Conservation (phyloP, 2,329 filamentous ascomycete species). For the Fusarium tupiense region DNA sequence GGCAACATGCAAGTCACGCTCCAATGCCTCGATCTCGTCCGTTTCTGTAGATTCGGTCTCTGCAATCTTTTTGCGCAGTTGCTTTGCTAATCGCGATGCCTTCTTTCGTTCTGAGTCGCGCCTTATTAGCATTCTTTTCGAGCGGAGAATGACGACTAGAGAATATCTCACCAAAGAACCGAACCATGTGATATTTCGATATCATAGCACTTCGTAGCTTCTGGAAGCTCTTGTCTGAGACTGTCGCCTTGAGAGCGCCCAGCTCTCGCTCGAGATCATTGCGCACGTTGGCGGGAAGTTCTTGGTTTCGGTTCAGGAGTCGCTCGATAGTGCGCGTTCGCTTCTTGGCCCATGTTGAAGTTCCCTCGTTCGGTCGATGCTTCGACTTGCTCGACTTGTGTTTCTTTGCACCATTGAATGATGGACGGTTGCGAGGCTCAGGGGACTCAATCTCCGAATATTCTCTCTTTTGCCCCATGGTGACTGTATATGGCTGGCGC, state of each 20-base stretch:
- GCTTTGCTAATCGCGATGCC: slow-evolving; percentile 72
- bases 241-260: slow-evolving; percentile 70
- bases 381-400: slow-evolving; percentile 50
- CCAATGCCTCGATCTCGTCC: slow-evolving; percentile 62
- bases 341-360: slow-evolving; percentile 73
- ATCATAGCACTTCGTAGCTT: slow-evolving; percentile 77
- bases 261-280: slow-evolving; percentile 78
- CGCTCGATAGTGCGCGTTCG: slow-evolving; percentile 75
- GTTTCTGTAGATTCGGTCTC: slow-evolving; percentile 62
- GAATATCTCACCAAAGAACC: slow-evolving; percentile 76
- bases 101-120: slow-evolving; percentile 73
- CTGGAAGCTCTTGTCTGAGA: slow-evolving; percentile 67
- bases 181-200: slow-evolving; percentile 81
- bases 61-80: slow-evolving; percentile 67
- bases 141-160: background rate
- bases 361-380: slow-evolving; percentile 57
- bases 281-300: slow-evolving; percentile 74
- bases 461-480: slow-evolving; percentile 48
- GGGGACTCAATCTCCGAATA: slow-evolving; percentile 43
- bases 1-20: slow-evolving; percentile 70
- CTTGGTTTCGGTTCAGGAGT: slow-evolving; percentile 67
- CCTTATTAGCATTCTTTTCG: slow-evolving; percentile 15
- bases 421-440: slow-evolving; percentile 31
- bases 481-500: background rate
- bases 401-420: slow-evolving; percentile 44